Percentiles rank a stretch among this genome's conserved stretches.
Evolutionary conservation across 2,329 filamentous ascomycete genomes (phyloP).

Genomic region (Cytospora mali): DNA sequence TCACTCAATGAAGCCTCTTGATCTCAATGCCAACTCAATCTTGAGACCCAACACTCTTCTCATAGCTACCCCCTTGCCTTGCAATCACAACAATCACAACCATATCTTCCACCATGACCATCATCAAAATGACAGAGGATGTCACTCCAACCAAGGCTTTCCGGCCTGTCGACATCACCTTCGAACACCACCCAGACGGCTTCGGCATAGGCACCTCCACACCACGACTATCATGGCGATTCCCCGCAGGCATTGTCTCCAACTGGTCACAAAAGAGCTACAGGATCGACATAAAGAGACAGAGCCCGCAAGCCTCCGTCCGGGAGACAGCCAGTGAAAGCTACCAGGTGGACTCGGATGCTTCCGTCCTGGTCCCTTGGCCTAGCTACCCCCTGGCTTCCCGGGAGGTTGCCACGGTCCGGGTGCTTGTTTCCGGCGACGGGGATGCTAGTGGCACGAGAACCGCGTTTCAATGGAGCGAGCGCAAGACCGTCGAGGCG

Average conservation of each 20-base stretch:
- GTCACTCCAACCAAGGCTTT: not conserved
- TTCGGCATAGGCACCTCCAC: constrained; percentile 21
- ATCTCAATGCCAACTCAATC: not conserved
- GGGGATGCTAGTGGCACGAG: not conserved
- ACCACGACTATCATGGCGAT: constrained; percentile 27
- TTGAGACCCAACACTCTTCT: not conserved
- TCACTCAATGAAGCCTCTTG: not conserved
- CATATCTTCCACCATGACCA: constrained; percentile 1
- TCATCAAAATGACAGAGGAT: constrained; percentile 11
- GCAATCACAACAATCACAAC: no score
- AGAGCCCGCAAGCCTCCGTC: not conserved
- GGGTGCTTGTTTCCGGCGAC: constrained; percentile 11
- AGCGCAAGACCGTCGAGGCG: constrained; percentile 19
- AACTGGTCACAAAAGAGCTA: constrained; percentile 25
- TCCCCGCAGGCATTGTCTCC: not conserved
- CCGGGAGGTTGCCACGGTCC: constrained; percentile 19
- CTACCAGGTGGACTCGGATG: constrained; percentile 14
- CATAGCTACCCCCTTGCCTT: not conserved
- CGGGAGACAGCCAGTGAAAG: constrained; percentile 1
- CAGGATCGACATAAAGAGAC: constrained; percentile 17
- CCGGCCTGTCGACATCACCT: constrained; percentile 15
- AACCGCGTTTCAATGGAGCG: constrained; percentile 5
- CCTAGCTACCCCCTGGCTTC: constrained; percentile 9
- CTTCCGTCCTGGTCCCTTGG: constrained; percentile 19
- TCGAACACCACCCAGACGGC: constrained; percentile 27